Base-by-base conservation (phyloP, 805 yeast species). In the Candida tallmaniae region DNA sequence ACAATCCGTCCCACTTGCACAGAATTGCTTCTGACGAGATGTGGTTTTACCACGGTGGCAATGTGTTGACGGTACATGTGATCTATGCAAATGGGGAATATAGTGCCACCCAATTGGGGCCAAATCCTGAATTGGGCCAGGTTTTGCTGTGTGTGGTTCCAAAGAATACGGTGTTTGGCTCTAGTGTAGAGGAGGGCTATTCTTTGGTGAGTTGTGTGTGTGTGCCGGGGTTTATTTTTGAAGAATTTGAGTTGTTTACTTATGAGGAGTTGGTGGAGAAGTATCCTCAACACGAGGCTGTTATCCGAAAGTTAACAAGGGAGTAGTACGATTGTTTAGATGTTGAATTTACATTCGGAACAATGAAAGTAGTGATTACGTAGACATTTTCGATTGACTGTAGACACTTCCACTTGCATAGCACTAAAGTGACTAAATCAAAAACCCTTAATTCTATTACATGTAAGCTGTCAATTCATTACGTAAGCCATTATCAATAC, bases 131-230 rank as follows among this genome's bases (percentile, higher is more conserved):
- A 5, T 35, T 42, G 16, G 53, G 53, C 9, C 47, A 51, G 26
- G 36, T 38, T 3, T 38, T 50, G 10, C 53, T 45, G 37, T 47
- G 36, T 32, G 45, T 44, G 25, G 52, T 51, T 12, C 53, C 56
- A 7, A 41, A 36, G 25, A 52, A 48, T 5, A 45, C 43, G 10
- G 44, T 51, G 2, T 51, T 51, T 38, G 56, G 49, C 10, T 48
- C 54, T 3, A 42, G 47, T 18, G 52, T 48, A 2, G 54, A 50
- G 1, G 7, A 30, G 16, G 53, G 47, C 0, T 51, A 36, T 40
- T 40, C 50, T 13, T 35, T 51, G 14, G 54, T 51, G 6, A 48
- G 56, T 14, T 50, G 54, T 32, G 44, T 50, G 45, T 54, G 50
- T 7, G 29, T 52, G 4, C 56, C 56, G 5, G 56, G 56, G 2